Percentiles rank a stretch among this genome's conserved stretches.
Conservation (phyloP, 257 asterid species). For the Solanum peruvianum region DNA sequence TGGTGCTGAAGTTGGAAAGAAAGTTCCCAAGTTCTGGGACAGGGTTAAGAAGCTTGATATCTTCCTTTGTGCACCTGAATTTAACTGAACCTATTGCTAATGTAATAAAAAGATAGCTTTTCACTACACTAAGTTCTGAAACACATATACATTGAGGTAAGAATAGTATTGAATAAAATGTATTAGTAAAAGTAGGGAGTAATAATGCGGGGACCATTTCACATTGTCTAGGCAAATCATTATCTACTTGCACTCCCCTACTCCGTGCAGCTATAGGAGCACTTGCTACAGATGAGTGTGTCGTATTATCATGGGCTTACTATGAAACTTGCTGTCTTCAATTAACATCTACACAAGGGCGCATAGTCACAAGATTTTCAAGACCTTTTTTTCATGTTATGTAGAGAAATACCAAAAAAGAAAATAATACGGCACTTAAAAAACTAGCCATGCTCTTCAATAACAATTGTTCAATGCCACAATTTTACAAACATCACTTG, state of each 20-base stretch:
- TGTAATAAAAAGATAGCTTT: too few species aligned
- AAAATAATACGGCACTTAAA: neutral
- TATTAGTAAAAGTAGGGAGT: neutral
- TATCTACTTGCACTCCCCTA: neutral
- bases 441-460: neutral
- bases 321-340: neutral
- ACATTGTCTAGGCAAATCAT: neutral
- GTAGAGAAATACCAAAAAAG: neutral
- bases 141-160: neutral
- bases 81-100: conserved; percentile 21
- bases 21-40: conserved; percentile 43
- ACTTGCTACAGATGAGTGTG: neutral
- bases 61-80: conserved; percentile 43
- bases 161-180: neutral
- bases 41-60: conserved; percentile 60
- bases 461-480: neutral
- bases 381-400: neutral
- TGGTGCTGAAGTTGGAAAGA: conserved; percentile 1
- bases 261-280: neutral
- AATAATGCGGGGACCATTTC: neutral
- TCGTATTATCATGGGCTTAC: neutral
- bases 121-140: neutral
- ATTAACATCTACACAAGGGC: neutral
- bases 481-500: neutral
- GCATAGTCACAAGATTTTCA: neutral